A percentile compares a stretch with the other conserved stretches of the same genome.
These are phyloP conservation scores for Rhizopus arrhizus DNA, from an alignment of 371 early-diverging fungal species.

Conservation along the genomic window DNA sequence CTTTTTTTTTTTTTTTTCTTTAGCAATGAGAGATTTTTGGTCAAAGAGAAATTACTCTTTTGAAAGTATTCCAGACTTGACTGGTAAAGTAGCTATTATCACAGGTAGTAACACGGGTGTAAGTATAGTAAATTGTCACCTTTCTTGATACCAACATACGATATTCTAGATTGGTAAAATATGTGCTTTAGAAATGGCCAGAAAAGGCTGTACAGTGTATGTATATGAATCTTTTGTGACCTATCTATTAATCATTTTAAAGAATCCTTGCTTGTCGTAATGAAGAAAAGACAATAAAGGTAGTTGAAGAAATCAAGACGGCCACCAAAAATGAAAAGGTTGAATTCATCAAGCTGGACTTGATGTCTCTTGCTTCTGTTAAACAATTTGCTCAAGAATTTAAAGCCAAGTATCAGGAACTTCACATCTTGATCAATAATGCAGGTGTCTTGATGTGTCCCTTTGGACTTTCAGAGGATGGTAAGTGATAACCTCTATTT, in stretches of 20 bases:
- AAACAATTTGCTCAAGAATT: conserved; percentile 47
- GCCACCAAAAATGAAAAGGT: conserved; percentile 46
- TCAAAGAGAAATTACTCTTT: conserved; percentile 25
- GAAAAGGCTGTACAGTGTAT: conserved; percentile 60
- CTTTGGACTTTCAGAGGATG: conserved; percentile 57
- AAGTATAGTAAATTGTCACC: conserved; percentile 12
- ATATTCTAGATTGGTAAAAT: conserved; percentile 57
- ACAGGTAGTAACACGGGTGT: conserved; percentile 75
- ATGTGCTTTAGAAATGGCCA: conserved; percentile 62
- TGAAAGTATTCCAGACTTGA: conserved; percentile 64
- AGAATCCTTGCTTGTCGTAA: conserved; percentile 53
- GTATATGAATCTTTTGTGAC: not conserved
- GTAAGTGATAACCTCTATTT: conserved; percentile 13
- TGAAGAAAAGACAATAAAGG: conserved; percentile 33
- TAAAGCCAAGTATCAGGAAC: conserved; percentile 31
- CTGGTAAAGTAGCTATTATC: conserved; percentile 69
- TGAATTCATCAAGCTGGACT: conserved; percentile 54
- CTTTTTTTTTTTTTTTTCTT: not conserved
- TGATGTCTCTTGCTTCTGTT: conserved; percentile 55
- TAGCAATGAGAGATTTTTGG: conserved; percentile 12
- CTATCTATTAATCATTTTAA: not conserved
- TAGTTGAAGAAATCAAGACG: conserved; percentile 46
- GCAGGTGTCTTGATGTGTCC: conserved; percentile 70
- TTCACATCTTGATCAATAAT: conserved; percentile 62
- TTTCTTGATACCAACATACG: not conserved